Evolutionary conservation across 1,284 basidiomycete species (phyloP).

Genomic region (Leccinum glutinopallens): DNA sequence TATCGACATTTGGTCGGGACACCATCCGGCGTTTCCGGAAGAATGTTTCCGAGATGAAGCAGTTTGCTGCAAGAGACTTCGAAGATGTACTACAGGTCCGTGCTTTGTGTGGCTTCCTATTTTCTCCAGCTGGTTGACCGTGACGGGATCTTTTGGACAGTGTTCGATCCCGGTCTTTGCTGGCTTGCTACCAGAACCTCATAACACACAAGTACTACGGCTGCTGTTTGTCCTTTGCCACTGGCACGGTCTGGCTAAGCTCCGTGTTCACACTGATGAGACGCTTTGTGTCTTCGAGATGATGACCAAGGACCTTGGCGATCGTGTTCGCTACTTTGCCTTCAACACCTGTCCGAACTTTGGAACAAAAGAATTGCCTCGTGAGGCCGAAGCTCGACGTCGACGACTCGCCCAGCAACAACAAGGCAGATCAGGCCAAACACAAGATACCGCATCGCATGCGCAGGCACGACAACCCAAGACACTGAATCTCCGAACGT

Average conservation of each 20-base stretch:
- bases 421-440: neutral
- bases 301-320: neutral
- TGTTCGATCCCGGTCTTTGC: neutral
- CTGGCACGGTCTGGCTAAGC: no score
- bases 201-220: neutral
- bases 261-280: no score
- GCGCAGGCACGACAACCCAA: neutral
- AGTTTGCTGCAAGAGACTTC: no score
- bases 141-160: neutral
- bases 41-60: no score
- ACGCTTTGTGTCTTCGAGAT: neutral
- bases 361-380: neutral
- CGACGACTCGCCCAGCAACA: neutral
- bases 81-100: no score
- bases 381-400: neutral
- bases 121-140: neutral
- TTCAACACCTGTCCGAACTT: neutral
- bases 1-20: no score
- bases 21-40: no score
- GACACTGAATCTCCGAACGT: neutral
- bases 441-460: neutral
- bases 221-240: neutral
- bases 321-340: neutral
- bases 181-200: neutral
- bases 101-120: neutral